Base-by-base conservation (phyloP, 768 basidiomycete species). In the Lactarius indigo region DNA sequence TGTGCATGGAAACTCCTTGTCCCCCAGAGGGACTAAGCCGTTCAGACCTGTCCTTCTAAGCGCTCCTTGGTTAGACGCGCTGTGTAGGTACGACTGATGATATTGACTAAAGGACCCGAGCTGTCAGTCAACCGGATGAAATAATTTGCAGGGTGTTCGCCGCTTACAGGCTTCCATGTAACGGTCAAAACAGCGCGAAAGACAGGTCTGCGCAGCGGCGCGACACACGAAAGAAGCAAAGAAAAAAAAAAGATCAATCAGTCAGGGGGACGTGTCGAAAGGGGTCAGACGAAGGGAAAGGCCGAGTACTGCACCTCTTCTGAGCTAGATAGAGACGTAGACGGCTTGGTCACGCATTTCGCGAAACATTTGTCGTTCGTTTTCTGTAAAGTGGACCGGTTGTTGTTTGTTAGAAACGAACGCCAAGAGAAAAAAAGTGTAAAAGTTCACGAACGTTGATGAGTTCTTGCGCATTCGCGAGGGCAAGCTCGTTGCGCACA, bases 101-200 rank as follows among this genome's bases (percentile, higher is more conserved):
- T 84, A 75, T 88, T 90, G 79, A 93, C 91, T 94, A 70, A n/a
- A 52, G 42, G 17, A 33, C 26, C 50, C 47, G 59, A 26, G 61
- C 12, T 17, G 30, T 47, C 33, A 37, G 63, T 58, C 59, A 60
- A 41, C 68, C 23, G 47, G 31, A 26, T 35, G 23, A 30, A 42
- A 60, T 30, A 31, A 37, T 18, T 39, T 31, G 64, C 18, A 35
- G 60, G 39, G 30, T 1, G 20, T 50, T 23, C n/a, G 55, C n/a
- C 5, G 84, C 90, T 79, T 72, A 92, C 92, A 93, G 41, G 90
- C 90, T 76, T 94, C 90, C 80, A 94, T 80, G 74, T 92, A 94
- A 54, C 91, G 85, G 61, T 92, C 90, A 72, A 92, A 79, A 74
- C 92, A 94, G 64, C 86, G 81, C 7, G 84, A 78, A 52, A 94